Base-by-base conservation (phyloP, 257 asterid species). In the Oldenlandia corymbosa region DNA sequence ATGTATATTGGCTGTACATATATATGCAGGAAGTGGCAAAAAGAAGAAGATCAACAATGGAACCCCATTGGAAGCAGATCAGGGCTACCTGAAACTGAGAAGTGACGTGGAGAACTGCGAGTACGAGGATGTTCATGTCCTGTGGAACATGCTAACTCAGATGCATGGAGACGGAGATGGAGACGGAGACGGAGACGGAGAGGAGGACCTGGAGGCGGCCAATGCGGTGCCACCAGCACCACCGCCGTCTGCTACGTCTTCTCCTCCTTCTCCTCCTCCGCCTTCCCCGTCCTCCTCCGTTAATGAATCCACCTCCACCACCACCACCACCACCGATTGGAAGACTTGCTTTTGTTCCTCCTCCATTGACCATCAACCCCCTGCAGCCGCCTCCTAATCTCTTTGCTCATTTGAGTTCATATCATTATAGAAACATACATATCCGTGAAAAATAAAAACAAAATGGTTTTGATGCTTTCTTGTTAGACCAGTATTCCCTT, bases 81-180 rank as follows among this genome's bases (percentile, higher is more conserved):
- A 1, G 6, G 46, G 62, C 10, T 34, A 16, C 34, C 10, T 20
- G 36, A 32, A 18, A 30, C 62, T 57, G 28, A 37, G 3, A 9
- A 13, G 12, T 57, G 62, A 57, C 9, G 23, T 57, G 10, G 28
- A 20, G 34, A 57, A 6, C 10, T 57, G 62, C 28, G 62, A 57
- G 1, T 57, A 34, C 28, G 28, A 57, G 24, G 62, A 32, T 1
- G 37, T 57, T 9, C 62, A 57, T 32, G 46, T 32, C 10, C 34
- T 57, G 46, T 57, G 62, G 62, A 57, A 57, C 36, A 9, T 57
- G 11, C 46, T 57, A 1, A 9, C 37, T 14, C 62, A 34, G n/a
- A 41, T 24, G 28, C n/a, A n/a, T n/a, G n/a, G n/a, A n/a, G n/a
- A n/a, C n/a, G n/a, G n/a, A n/a, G n/a, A n/a, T n/a, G n/a, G n/a